Conservation (phyloP, 73 alveolate genomes). For the Stentor roeselii region DNA sequence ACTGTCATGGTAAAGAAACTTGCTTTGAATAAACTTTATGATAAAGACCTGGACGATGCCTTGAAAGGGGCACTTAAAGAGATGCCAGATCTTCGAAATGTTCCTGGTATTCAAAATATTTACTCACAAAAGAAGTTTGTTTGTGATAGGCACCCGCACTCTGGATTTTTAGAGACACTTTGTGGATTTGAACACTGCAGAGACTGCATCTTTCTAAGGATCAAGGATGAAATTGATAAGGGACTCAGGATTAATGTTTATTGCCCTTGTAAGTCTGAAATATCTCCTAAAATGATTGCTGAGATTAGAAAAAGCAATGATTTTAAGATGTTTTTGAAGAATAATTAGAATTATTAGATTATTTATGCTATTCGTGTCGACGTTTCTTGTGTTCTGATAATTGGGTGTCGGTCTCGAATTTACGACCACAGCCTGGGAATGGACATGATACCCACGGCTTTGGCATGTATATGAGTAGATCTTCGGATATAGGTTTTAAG, state of each 20-base stretch:
- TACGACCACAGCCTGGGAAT: background rate
- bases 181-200: background rate
- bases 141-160: background rate
- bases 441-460: background rate
- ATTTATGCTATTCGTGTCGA: too few relatives aligned
- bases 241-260: background rate
- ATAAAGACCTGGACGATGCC: background rate
- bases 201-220: background rate
- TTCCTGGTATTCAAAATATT: background rate
- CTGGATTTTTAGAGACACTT: background rate
- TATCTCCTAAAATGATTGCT: background rate
- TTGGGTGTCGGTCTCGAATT: background rate
- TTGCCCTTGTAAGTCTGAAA: background rate
- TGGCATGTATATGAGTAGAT: background rate
- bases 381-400: too few relatives aligned
- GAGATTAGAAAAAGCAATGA: background rate
- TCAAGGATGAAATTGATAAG: background rate
- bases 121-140: too few relatives aligned
- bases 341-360: too few relatives aligned
- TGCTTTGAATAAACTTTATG: too few relatives aligned
- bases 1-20: background rate
- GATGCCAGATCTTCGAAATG: background rate
- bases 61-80: background rate
- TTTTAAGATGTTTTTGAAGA: too few relatives aligned
- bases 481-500: too few relatives aligned